A percentile compares a stretch with the other conserved stretches of the same genome.
Evolutionary conservation across 306 rosid species (phyloP).

Genomic region (Ormosia semicastrata): DNA sequence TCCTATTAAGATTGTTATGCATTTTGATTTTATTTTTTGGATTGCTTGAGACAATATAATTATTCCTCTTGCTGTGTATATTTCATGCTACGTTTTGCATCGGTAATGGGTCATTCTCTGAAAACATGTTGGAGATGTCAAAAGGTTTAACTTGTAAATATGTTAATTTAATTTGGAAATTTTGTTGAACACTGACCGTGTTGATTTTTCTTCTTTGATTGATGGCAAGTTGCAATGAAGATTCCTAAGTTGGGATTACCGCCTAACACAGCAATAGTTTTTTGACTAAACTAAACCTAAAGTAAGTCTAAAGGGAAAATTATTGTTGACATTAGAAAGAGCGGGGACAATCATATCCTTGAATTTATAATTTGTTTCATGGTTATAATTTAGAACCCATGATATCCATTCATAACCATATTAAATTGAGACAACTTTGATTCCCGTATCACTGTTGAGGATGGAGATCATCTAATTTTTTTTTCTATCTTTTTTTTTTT

Average conservation of each 20-base stretch:
- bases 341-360: conserved; percentile 21
- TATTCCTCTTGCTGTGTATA: background rate
- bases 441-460: background rate
- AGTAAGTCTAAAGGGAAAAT: conserved; percentile 27
- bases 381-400: conserved; percentile 7
- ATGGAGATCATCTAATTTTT: no score
- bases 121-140: conserved; percentile 15
- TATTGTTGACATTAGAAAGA: conserved; percentile 39
- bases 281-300: conserved; percentile 40
- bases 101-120: conserved; percentile 12
- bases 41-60: conserved; percentile 3
- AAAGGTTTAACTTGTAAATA: background rate
- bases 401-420: background rate
- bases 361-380: conserved; percentile 4
- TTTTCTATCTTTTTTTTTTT: no score
- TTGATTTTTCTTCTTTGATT: conserved; percentile 21
- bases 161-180: conserved; percentile 8
- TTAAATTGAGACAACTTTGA: background rate
- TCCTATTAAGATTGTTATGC: background rate
- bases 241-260: conserved; percentile 24
- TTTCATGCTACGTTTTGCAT: background rate
- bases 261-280: conserved; percentile 39
- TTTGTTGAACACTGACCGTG: background rate
- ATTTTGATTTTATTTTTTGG: background rate
- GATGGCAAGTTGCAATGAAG: conserved; percentile 21